A percentile compares a stretch with the other conserved stretches of the same genome.
These are phyloP conservation scores for Knoxdaviesia proteae DNA, from an alignment of 2,329 filamentous ascomycete species.

Conservation along the genomic window DNA sequence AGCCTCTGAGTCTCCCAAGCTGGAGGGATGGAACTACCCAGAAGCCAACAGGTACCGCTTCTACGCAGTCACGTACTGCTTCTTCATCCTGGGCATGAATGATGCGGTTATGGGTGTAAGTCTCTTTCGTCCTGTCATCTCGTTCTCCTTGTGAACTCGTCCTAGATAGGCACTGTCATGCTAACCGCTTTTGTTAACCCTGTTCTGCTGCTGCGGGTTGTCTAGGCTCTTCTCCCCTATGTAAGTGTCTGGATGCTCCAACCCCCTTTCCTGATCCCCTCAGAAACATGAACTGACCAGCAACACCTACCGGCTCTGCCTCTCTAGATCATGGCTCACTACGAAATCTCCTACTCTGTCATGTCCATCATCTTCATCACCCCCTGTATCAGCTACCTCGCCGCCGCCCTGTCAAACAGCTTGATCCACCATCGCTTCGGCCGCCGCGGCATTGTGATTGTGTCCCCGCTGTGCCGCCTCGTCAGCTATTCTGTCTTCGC, in stretches of 20 bases:
- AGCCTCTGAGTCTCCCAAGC: conserved; percentile 3
- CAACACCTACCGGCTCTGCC: background rate
- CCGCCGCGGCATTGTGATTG: conserved; percentile 48
- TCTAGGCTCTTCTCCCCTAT: conserved; percentile 25
- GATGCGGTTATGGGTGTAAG: conserved; percentile 44
- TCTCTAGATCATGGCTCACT: conserved; percentile 20
- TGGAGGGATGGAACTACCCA: conserved; percentile 44
- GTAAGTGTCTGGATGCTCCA: conserved; percentile 10
- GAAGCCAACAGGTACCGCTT: conserved; percentile 36
- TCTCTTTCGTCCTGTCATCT: conserved; percentile 4
- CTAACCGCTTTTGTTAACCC: background rate
- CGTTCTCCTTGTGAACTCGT: background rate
- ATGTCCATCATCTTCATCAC: conserved; percentile 48
- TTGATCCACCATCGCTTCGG: conserved; percentile 42
- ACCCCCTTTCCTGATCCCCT: too few relatives aligned
- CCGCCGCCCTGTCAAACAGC: conserved; percentile 44
- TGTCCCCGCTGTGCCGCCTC: conserved; percentile 42
- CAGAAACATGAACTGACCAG: too few relatives aligned
- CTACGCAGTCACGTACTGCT: conserved; percentile 35
- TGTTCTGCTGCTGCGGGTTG: conserved; percentile 2
- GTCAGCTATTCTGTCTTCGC: conserved; percentile 43
- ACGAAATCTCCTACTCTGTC: conserved; percentile 36
- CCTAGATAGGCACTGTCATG: background rate
- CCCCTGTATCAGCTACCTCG: conserved; percentile 42
- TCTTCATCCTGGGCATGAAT: conserved; percentile 47